phyloP scores from a whole-genome alignment of 179 eudicot genomes.

The Actinidia polygama region DNA sequence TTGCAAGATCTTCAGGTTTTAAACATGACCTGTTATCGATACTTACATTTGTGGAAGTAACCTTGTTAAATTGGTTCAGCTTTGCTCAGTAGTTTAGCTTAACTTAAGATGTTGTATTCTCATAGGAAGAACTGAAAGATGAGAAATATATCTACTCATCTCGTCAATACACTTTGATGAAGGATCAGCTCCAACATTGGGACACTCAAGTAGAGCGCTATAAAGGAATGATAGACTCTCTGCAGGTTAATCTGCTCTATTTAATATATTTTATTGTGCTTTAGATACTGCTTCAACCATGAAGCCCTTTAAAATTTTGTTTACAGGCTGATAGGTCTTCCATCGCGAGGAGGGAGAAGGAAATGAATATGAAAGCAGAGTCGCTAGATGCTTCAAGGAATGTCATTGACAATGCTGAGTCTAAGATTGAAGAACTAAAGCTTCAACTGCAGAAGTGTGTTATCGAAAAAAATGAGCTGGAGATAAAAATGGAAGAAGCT shows the following conservation, averaged over 20 bases:
- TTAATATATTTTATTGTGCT: slow-evolving; percentile 17
- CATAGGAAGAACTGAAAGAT: slow-evolving; percentile 78
- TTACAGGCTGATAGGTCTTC: slow-evolving; percentile 81
- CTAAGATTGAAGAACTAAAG: slow-evolving; percentile 74
- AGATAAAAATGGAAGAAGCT: slow-evolving; percentile 89
- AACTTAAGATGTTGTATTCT: neutral
- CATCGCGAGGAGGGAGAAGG: slow-evolving; percentile 79
- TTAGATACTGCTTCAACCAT: slow-evolving; percentile 17
- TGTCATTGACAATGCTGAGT: slow-evolving; percentile 52
- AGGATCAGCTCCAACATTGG: slow-evolving; percentile 95
- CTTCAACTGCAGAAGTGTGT: slow-evolving; percentile 54
- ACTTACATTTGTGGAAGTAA: too few relatives aligned
- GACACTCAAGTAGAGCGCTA: slow-evolving; percentile 70
- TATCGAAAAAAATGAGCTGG: slow-evolving; percentile 77
- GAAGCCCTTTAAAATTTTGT: slow-evolving; percentile 26
- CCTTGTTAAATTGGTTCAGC: too few relatives aligned
- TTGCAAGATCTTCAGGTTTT: slow-evolving; percentile 83
- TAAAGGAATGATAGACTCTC: slow-evolving; percentile 64
- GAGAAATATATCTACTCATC: slow-evolving; percentile 68
- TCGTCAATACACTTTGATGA: slow-evolving; percentile 70
- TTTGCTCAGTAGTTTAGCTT: too few relatives aligned
- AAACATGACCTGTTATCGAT: neutral
- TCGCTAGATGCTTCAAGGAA: slow-evolving; percentile 52
- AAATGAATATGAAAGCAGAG: slow-evolving; percentile 60
- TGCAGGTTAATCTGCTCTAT: slow-evolving; percentile 65